A percentile compares a stretch with the other conserved stretches of the same genome.
Evolutionary conservation across 495 filamentous ascomycete species (phyloP).

Genomic region (Geopyxis carbonaria): DNA sequence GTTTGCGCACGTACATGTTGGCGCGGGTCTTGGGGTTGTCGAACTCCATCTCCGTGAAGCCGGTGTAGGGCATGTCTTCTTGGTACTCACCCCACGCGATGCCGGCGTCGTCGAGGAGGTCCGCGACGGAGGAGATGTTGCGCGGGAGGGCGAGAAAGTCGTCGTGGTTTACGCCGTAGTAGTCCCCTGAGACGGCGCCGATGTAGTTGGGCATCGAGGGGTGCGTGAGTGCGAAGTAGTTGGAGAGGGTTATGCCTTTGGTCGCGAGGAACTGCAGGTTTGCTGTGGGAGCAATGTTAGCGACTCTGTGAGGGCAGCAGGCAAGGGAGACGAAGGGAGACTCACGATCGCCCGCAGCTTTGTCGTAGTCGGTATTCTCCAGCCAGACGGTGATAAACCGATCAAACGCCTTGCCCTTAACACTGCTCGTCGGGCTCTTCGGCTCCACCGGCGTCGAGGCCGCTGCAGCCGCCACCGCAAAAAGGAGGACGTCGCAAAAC

Average conservation of each 20-base stretch:
- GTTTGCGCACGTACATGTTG: constrained; percentile 63
- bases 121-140: constrained; percentile 51
- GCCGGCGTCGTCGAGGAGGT: constrained; percentile 49
- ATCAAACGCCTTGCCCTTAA: constrained; percentile 48
- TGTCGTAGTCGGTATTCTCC: constrained; percentile 48
- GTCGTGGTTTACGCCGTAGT: constrained; percentile 54
- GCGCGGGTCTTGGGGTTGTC: constrained; percentile 36
- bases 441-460: no score
- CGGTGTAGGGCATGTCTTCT: constrained; percentile 51
- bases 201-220: constrained; percentile 58
- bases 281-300: constrained; percentile 14
- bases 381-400: constrained; percentile 53
- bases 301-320: background rate
- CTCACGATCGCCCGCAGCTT: constrained; percentile 21
- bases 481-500: no score
- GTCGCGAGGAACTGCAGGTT: constrained; percentile 40
- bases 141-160: constrained; percentile 34
- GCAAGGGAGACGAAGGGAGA: background rate
- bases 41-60: constrained; percentile 43
- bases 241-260: constrained; percentile 46
- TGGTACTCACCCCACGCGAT: constrained; percentile 57
- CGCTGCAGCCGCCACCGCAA: constrained; percentile 27
- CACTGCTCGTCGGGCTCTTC: constrained; percentile 38
- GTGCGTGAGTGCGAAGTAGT: constrained; percentile 47
- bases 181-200: constrained; percentile 44